These are phyloP conservation scores for Alternaria sp. DNA, from an alignment of 2,329 filamentous ascomycete genomes.

Conservation along the genomic window DNA sequence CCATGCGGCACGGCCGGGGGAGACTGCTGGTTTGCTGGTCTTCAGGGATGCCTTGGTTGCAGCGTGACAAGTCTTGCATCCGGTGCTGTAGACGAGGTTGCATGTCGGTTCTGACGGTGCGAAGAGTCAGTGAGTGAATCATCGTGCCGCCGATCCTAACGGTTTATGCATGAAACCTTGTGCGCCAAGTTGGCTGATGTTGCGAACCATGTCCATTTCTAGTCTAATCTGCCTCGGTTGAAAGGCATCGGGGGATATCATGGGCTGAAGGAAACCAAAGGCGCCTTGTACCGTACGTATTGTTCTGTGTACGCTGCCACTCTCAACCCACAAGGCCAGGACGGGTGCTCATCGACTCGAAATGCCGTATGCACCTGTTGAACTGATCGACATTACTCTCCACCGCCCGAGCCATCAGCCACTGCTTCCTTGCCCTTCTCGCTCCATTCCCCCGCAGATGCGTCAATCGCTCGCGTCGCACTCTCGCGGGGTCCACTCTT, in stretches of 20 bases:
- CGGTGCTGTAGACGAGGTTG: no score
- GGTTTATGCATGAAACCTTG: not conserved
- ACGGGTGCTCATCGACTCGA: conserved; percentile 12
- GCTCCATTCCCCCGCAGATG: conserved; percentile 45
- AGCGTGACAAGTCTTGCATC: not conserved
- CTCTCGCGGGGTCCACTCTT: conserved; percentile 26
- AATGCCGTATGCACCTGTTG: no score
- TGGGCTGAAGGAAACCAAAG: conserved; percentile 8
- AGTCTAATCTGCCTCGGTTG: not conserved
- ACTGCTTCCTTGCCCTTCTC: conserved; percentile 40
- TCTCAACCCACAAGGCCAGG: not conserved
- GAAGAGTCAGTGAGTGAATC: not conserved
- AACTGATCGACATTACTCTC: no score
- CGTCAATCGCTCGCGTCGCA: conserved; percentile 37
- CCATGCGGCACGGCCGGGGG: conserved; percentile 8
- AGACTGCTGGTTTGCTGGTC: conserved; percentile 4
- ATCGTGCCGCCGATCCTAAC: not conserved
- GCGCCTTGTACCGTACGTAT: not conserved
- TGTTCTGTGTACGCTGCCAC: conserved; percentile 7
- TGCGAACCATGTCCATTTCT: conserved; percentile 4
- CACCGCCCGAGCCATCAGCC: conserved; percentile 29
- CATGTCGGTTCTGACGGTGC: not conserved
- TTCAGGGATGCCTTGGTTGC: conserved; percentile 9
- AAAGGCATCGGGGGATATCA: conserved; percentile 1
- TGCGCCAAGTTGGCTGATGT: not conserved